A percentile compares a stretch with the other conserved stretches of the same genome.
Evolutionary conservation across 495 filamentous ascomycete genomes (phyloP).

Genomic region (Lichenothelia convexa): DNA sequence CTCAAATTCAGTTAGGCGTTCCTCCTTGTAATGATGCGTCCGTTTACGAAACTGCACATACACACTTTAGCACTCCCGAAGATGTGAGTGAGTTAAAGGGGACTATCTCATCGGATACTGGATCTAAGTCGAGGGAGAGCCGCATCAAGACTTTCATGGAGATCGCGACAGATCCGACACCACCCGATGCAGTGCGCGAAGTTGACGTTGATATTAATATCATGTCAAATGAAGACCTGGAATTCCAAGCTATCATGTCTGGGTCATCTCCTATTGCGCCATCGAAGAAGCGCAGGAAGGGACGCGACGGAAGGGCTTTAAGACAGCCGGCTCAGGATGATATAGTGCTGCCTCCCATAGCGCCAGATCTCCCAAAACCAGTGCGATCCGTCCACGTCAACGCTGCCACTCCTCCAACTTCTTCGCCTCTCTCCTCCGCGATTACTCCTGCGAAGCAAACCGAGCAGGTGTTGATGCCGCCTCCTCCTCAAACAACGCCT

Average conservation of each 20-base stretch:
- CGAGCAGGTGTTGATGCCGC: neutral
- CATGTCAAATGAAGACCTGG: slow-evolving; percentile 12
- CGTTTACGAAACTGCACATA: slow-evolving; percentile 10
- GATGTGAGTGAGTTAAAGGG: neutral
- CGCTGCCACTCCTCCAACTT: neutral
- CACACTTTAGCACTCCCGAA: slow-evolving; percentile 9
- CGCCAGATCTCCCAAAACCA: neutral
- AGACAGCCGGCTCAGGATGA: neutral
- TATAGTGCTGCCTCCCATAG: neutral
- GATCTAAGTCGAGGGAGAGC: slow-evolving; percentile 6
- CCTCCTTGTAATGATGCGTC: neutral
- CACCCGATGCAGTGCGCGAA: slow-evolving; percentile 6
- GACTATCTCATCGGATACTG: slow-evolving; percentile 4
- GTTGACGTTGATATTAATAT: slow-evolving; percentile 15
- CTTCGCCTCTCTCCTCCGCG: neutral
- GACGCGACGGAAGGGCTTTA: neutral
- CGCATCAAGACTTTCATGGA: slow-evolving; percentile 11
- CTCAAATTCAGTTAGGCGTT: neutral
- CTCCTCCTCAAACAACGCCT: slow-evolving; percentile 8
- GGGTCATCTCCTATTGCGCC: slow-evolving; percentile 3
- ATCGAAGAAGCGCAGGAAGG: slow-evolving; percentile 4
- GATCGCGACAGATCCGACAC: slow-evolving; percentile 18
- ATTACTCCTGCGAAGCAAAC: neutral
- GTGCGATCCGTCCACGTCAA: neutral
- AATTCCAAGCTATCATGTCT: slow-evolving; percentile 3